Base-by-base conservation (phyloP, 768 basidiomycete genomes). In the Xanthoconium stramineum region DNA sequence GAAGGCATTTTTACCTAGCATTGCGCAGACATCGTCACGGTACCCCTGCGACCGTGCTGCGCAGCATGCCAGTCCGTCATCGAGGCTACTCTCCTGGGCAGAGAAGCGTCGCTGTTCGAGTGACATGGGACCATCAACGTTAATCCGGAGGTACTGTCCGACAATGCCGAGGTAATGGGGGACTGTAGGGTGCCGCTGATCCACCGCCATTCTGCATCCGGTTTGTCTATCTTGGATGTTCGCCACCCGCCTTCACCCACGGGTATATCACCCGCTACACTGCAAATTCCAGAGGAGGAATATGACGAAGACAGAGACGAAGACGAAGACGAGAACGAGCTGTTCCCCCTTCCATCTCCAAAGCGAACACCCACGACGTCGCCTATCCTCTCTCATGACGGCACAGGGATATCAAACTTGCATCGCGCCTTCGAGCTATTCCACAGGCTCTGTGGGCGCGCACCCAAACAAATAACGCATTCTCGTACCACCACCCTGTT, bases 1-100 rank as follows among this genome's bases (percentile, higher is more conserved):
- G n/a, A n/a, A n/a, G n/a, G n/a, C n/a, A n/a, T n/a, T n/a, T n/a
- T n/a, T n/a, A n/a, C n/a, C n/a, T n/a, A n/a, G n/a, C n/a, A n/a
- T n/a, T n/a, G 72, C 19, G 61, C 78, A 17, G 69, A 77, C 39
- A 57, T 70, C 28, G 59, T 75, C 32, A 89, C 85, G 0, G 70
- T 91, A 1, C 89, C 89, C 8, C 73, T 91, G 15, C 83, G 89
- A 40, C 76, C 83, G 13, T 91, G 89, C 69, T 91, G 89, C 63
- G 68, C 77, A 10, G 79, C 83, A 44, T 91, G 89, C 64, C 77
- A 81, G 39, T 67, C 70, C 36, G 76, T 77, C 56, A 85, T 81
- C 3, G 88, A 90, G 43, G 76, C 81, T 52, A 80, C 76, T 47
- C 63, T 81, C 37, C 67, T 75, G 40, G 73, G 81, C 60, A 85